These are phyloP conservation scores for Fraxinus excelsior DNA, from an alignment of 257 asterid genomes.

Conservation along the genomic window DNA sequence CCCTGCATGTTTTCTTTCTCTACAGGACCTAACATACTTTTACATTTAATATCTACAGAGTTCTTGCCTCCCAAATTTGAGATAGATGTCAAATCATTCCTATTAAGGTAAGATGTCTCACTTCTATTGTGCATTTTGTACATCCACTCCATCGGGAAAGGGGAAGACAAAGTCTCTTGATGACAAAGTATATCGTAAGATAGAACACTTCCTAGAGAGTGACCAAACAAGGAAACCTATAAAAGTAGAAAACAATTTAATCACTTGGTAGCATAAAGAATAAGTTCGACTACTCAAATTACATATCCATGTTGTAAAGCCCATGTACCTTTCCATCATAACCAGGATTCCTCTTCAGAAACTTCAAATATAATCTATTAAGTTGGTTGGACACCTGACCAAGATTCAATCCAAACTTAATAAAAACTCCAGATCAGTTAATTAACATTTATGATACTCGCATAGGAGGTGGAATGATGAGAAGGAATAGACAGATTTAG, in stretches of 20 bases:
- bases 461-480: background rate
- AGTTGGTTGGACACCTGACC: slow-evolving; percentile 85
- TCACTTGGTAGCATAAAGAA: slow-evolving; percentile 19
- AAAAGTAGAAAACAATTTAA: slow-evolving; percentile 13
- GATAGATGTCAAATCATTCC: slow-evolving; percentile 30
- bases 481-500: background rate
- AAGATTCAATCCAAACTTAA: slow-evolving; percentile 27
- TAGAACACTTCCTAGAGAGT: slow-evolving; percentile 95
- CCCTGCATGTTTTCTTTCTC: slow-evolving; percentile 26
- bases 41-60: slow-evolving; percentile 34
- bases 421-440: slow-evolving; percentile 12
- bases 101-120: slow-evolving; percentile 24
- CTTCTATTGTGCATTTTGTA: slow-evolving; percentile 49
- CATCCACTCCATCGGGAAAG: slow-evolving; percentile 87
- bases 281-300: slow-evolving; percentile 8
- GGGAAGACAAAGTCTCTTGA: slow-evolving; percentile 70
- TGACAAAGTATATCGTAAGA: slow-evolving; percentile 96
- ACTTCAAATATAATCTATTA: slow-evolving; percentile 82
- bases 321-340: slow-evolving; percentile 86
- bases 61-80: slow-evolving; percentile 38
- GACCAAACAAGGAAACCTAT: slow-evolving; percentile 90
- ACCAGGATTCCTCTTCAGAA: slow-evolving; percentile 92
- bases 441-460: background rate
- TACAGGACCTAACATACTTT: slow-evolving; percentile 29
- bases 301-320: background rate